phyloP scores from a whole-genome alignment of 768 basidiomycete genomes.

The Leucocoprinus leucothites region DNA sequence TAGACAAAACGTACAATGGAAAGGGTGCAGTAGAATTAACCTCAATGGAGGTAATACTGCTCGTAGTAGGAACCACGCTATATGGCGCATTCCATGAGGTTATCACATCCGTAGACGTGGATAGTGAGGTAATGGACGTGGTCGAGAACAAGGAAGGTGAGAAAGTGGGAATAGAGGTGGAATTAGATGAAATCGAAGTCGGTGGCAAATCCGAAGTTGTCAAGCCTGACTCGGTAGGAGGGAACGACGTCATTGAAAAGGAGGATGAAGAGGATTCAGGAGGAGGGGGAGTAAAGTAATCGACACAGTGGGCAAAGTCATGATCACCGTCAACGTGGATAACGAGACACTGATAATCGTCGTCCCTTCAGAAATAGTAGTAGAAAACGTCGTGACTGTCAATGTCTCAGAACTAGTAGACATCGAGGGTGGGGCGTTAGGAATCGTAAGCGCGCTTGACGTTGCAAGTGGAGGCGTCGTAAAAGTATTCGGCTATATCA shows the following conservation, averaged over 20 bases:
- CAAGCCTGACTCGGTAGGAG: background rate
- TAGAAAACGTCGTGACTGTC: background rate
- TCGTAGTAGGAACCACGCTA: background rate
- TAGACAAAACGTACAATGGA: background rate
- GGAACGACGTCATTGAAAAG: background rate
- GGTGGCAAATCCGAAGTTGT: background rate
- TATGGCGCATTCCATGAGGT: background rate
- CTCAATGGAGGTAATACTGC: background rate
- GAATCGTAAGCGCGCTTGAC: background rate
- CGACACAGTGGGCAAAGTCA: too few species aligned
- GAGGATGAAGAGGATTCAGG: too few species aligned
- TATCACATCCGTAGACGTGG: background rate
- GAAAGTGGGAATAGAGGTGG: background rate
- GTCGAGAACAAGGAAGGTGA: background rate
- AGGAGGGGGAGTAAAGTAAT: too few species aligned
- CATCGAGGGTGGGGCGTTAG: background rate
- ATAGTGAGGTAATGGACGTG: background rate
- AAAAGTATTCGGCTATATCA: background rate
- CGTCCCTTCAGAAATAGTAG: background rate
- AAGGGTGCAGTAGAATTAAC: background rate
- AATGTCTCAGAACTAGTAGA: too few species aligned
- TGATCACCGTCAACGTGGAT: too few species aligned
- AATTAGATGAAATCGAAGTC: background rate
- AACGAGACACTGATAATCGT: background rate
- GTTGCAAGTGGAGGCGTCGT: background rate